These are phyloP conservation scores for Niebla homalea DNA, from an alignment of 495 filamentous ascomycete genomes.

Conservation along the genomic window DNA sequence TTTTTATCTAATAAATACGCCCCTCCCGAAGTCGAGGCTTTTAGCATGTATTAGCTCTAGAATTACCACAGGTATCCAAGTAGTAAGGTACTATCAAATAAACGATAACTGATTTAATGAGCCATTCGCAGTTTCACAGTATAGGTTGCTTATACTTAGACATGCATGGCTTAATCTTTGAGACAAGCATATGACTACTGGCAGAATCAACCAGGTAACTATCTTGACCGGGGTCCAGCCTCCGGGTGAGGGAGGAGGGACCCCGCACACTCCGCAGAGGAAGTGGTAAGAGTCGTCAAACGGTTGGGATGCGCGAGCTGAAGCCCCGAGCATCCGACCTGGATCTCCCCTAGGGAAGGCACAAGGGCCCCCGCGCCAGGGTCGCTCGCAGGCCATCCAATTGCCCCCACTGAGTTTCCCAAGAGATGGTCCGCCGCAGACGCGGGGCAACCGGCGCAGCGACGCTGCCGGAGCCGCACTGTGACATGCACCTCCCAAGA, in stretches of 20 bases:
- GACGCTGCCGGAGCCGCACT: slow-evolving; percentile 10
- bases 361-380: slow-evolving; percentile 6
- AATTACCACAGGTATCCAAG: slow-evolving; percentile 62
- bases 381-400: slow-evolving; percentile 24
- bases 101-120: slow-evolving; percentile 63
- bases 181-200: slow-evolving; percentile 62
- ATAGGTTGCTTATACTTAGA: slow-evolving; percentile 58
- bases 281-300: slow-evolving; percentile 11
- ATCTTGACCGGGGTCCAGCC: slow-evolving; percentile 23
- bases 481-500: slow-evolving; percentile 26
- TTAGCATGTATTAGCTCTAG: slow-evolving; percentile 61
- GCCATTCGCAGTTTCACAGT: slow-evolving; percentile 59
- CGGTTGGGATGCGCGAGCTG: slow-evolving; percentile 9
- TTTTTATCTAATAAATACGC: slow-evolving; percentile 62
- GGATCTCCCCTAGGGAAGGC: slow-evolving; percentile 7
- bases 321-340: slow-evolving; percentile 13
- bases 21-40: slow-evolving; percentile 48
- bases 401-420: slow-evolving; percentile 38
- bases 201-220: slow-evolving; percentile 60
- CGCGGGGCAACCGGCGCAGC: not conserved
- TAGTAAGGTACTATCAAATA: slow-evolving; percentile 63
- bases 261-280: slow-evolving; percentile 10
- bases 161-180: slow-evolving; percentile 64
- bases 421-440: slow-evolving; percentile 26
- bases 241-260: slow-evolving; percentile 3